A percentile compares a stretch with the other conserved stretches of the same genome.
Evolutionary conservation across 495 filamentous ascomycete genomes (phyloP).

Genomic region (Tuber magnatum): DNA sequence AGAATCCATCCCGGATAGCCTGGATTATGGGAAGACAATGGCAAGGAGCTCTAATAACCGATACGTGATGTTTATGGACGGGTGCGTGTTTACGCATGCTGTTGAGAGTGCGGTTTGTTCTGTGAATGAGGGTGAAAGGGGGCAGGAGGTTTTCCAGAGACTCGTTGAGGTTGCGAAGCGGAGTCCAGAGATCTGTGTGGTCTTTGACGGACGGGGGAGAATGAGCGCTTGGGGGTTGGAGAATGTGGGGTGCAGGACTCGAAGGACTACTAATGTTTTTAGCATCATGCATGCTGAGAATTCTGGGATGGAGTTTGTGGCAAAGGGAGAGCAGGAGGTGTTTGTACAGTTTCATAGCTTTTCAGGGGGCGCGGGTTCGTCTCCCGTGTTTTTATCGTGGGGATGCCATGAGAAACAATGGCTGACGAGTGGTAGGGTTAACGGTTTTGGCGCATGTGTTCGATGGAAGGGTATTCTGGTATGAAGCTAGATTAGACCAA

Average conservation of each 20-base stretch:
- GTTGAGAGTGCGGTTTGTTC: slow-evolving; percentile 66
- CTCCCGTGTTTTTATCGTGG: not conserved
- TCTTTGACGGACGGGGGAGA: slow-evolving; percentile 72
- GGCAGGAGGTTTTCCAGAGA: slow-evolving; percentile 68
- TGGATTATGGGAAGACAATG: not conserved
- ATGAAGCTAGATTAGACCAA: slow-evolving; percentile 67
- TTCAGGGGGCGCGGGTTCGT: slow-evolving; percentile 48
- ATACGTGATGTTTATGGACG: slow-evolving; percentile 79
- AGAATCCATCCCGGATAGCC: slow-evolving; percentile 53
- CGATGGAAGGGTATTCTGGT: slow-evolving; percentile 75
- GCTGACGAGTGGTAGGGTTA: slow-evolving; percentile 45
- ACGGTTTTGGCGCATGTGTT: slow-evolving; percentile 79
- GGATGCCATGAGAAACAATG: not conserved
- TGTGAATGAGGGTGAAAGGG: slow-evolving; percentile 50
- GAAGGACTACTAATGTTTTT: slow-evolving; percentile 65
- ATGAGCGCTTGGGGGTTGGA: slow-evolving; percentile 96
- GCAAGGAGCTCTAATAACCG: slow-evolving; percentile 41
- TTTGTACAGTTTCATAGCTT: slow-evolving; percentile 71
- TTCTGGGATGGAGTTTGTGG: slow-evolving; percentile 23
- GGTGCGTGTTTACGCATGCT: slow-evolving; percentile 68
- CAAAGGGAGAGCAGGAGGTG: slow-evolving; percentile 42
- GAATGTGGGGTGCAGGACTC: slow-evolving; percentile 69
- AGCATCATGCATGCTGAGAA: slow-evolving; percentile 76
- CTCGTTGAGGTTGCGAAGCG: slow-evolving; percentile 79
- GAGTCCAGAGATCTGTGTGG: slow-evolving; percentile 77